phyloP scores from a whole-genome alignment of 768 basidiomycete genomes.

The Calocybe cyanea region DNA sequence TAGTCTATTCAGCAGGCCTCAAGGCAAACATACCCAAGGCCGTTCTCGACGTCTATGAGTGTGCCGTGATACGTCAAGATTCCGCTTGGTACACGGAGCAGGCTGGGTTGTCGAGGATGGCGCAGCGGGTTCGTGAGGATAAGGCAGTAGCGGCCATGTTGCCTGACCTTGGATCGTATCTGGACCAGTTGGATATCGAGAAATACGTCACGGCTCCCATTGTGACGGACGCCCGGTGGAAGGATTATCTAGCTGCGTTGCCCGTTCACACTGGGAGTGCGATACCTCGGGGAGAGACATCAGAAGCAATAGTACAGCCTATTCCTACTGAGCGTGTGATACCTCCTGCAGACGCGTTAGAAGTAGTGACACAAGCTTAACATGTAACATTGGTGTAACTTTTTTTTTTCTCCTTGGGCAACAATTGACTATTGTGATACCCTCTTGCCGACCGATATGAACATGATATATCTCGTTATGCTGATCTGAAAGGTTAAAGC shows the following conservation, averaged over 20 bases:
- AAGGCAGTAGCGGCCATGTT: constrained; percentile 40
- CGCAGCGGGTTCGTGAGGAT: constrained; percentile 46
- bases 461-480: too few relatives aligned
- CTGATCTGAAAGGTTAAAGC: too few relatives aligned
- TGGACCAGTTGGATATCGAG: constrained; percentile 44
- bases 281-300: constrained; percentile 28
- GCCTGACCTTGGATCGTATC: constrained; percentile 36
- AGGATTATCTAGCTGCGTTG: constrained; percentile 36
- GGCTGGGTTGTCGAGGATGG: constrained; percentile 41
- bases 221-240: constrained; percentile 47
- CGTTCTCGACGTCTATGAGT: constrained; percentile 57
- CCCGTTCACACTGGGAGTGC: constrained; percentile 42
- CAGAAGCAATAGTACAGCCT: constrained; percentile 26
- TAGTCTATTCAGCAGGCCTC: constrained; percentile 54
- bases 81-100: constrained; percentile 59
- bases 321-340: too few relatives aligned
- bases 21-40: constrained; percentile 39
- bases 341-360: too few relatives aligned
- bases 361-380: too few relatives aligned
- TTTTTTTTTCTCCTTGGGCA: too few relatives aligned
- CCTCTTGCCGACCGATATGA: too few relatives aligned
- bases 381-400: too few relatives aligned
- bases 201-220: constrained; percentile 52
- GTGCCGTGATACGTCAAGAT: constrained; percentile 48
- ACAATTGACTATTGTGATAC: too few relatives aligned